Base-by-base conservation (phyloP, 176 grass and related monocot genomes). In the Alloteropsis semialata region DNA sequence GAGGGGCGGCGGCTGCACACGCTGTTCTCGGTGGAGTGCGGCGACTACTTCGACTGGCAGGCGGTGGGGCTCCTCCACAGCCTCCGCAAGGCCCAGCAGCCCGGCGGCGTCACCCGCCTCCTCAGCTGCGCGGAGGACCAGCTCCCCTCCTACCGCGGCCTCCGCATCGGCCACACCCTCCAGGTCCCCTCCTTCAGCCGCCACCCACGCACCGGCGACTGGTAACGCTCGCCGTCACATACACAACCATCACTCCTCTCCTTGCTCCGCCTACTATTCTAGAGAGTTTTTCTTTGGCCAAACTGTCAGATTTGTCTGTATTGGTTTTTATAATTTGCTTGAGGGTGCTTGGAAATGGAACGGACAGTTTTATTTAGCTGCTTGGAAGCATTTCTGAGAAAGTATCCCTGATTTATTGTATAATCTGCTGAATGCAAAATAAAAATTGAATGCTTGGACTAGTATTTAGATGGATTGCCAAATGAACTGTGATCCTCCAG, bases 21-120 rank as follows among this genome's bases (percentile, higher is more conserved):
- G 34, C 84, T 99, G 77, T 96, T 99, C 89, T 99, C 96, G 17
- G 93, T 99, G 82, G 96, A 99, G 57, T 99, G 93, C 77, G 89
- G 94, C 77, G 83, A 96, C 74, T 99, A 99, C 87, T 99, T 99
- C 87, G 93, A 99, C 82, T 99, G 93, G 96, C 93, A 99, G 83
- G 87, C 93, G 50, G 93, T 94, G 80, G 96, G 96, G 69, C 74
- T 99, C 75, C 87, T 99, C 55, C 96, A 96, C 80, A 99, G 93
- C 85, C 85, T 93, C 56, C 82, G 85, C 53, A 99, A 99, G 85
- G 93, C 91, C 0, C 18, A 79, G 64, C 96, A 96, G 66, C 93
- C 93, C 39, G 96, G 96, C 21, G 89, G 89, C 46, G 69, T 96
- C 58, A 99, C 96, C 58, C 85, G 89, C 42, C 93, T 99, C 67